Conservation (phyloP, 805 yeast genomes). For the Jamesozyma gamospora region DNA sequence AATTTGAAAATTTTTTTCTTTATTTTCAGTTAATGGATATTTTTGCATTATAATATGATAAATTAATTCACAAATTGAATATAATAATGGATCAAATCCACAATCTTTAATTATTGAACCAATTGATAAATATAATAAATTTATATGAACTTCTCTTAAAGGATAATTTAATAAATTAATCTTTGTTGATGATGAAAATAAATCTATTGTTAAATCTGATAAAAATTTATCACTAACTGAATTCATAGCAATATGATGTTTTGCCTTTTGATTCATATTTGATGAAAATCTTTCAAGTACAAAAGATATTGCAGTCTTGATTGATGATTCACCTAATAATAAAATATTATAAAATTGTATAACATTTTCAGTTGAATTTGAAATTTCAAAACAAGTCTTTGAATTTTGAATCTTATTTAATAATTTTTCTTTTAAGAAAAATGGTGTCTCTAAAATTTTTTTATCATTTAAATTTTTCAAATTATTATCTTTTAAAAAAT, state of each 20-base stretch:
- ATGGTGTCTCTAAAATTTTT: slow-evolving; percentile 9
- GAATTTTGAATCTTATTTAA: slow-evolving; percentile 48
- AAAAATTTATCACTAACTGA: background rate
- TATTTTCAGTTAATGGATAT: background rate
- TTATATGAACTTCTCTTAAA: background rate
- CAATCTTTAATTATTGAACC: slow-evolving; percentile 71
- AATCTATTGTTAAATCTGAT: background rate
- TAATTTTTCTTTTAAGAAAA: slow-evolving; percentile 30
- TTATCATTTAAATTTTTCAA: slow-evolving; percentile 1
- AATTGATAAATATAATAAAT: slow-evolving; percentile 16
- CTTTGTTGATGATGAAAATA: background rate
- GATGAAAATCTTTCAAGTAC: slow-evolving; percentile 46
- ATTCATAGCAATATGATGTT: background rate
- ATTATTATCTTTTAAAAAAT: slow-evolving; percentile 1
- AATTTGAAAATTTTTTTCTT: too few species aligned
- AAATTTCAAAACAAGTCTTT: slow-evolving; percentile 39
- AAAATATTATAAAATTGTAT: slow-evolving; percentile 34
- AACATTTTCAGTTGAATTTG: slow-evolving; percentile 28
- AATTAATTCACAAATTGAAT: slow-evolving; percentile 53
- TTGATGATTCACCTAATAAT: slow-evolving; percentile 47
- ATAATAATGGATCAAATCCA: slow-evolving; percentile 63
- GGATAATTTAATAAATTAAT: background rate
- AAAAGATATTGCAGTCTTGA: slow-evolving; percentile 46
- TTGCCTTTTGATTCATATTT: slow-evolving; percentile 20
- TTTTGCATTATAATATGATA: slow-evolving; percentile 2